Base-by-base conservation (phyloP, 1,139 yeast genomes). In the Yamadazyma siamensis region DNA sequence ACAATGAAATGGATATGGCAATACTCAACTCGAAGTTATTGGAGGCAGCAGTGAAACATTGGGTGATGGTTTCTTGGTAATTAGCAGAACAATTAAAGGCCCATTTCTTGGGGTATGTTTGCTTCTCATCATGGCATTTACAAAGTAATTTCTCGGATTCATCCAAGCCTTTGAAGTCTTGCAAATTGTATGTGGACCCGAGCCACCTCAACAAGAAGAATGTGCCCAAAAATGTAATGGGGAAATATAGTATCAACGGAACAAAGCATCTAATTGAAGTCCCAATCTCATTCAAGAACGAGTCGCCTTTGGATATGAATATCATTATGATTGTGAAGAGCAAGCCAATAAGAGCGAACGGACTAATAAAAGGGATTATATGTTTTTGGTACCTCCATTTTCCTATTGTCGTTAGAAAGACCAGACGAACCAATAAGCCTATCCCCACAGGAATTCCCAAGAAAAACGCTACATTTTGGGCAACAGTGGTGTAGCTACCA, bases 21-120 rank as follows among this genome's bases (percentile, higher is more conserved):
- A 75, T 55, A 32, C 76, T 70, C 28, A 75, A 52, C 43, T 75
- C 80, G 32, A 59, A 59, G 38, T 76, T 75, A 46, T 76, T 76
- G 4, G 78, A 70, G 3, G 80, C 71, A 13, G 80, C 79, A 2
- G 80, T 75, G 41, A 77, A 76, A 9, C 74, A 57, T 41, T 75
- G 82, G 3, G 80, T 69, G 15, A 65, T 57, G 3, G 68, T 62
- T 26, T 60, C 56, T 6, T 56, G 45, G 46, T 73, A 76, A 26
- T 44, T 49, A 5, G 74, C 73, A 27, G 56, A 44, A 43, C 75
- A 69, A 14, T 43, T 34, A 9, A 26, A 26, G 17, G 27, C 47
- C 54, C 54, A 49, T 35, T 43, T 47, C 9, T 38, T 36, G 9
- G 39, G 38, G 18, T 38, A 26, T 15, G 40, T 36, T 11, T 36